phyloP scores from a whole-genome alignment of 2,329 filamentous ascomycete species.

The Colletotrichum kahawae region DNA sequence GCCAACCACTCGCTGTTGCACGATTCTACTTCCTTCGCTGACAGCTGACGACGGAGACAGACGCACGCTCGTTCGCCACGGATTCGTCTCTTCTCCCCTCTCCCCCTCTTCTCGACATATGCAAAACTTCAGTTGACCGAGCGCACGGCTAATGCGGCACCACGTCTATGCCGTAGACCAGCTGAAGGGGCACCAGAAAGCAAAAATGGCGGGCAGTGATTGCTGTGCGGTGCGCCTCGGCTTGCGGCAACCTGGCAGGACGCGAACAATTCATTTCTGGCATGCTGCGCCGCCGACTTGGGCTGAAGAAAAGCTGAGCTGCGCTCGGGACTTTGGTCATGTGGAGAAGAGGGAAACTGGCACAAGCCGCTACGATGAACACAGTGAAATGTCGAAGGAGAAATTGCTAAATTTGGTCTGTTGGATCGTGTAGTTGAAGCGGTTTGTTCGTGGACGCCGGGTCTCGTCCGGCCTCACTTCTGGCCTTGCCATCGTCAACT shows the following conservation, averaged over 20 bases:
- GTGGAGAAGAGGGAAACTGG: neutral
- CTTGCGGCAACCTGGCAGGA: neutral
- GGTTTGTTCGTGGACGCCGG: neutral
- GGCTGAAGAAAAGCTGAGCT: neutral
- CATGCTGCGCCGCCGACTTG: neutral
- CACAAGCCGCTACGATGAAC: neutral
- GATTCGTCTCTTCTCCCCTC: neutral
- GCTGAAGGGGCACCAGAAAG: neutral
- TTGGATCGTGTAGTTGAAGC: neutral
- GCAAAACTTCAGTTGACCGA: neutral
- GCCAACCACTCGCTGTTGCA: neutral
- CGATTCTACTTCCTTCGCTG: conserved; percentile 16
- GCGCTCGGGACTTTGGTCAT: neutral
- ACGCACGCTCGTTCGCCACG: neutral
- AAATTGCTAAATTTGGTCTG: neutral
- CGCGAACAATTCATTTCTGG: neutral
- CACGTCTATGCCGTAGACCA: neutral
- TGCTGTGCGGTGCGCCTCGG: neutral
- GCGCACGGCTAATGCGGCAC: conserved; percentile 7
- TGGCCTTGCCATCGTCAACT: neutral
- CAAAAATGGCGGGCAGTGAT: neutral
- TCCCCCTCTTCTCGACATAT: neutral
- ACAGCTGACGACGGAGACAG: neutral
- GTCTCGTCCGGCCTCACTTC: neutral
- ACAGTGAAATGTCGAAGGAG: neutral